These are phyloP conservation scores for Exophiala phaeomuriformis DNA, from an alignment of 2,329 filamentous ascomycete genomes.

Conservation along the genomic window DNA sequence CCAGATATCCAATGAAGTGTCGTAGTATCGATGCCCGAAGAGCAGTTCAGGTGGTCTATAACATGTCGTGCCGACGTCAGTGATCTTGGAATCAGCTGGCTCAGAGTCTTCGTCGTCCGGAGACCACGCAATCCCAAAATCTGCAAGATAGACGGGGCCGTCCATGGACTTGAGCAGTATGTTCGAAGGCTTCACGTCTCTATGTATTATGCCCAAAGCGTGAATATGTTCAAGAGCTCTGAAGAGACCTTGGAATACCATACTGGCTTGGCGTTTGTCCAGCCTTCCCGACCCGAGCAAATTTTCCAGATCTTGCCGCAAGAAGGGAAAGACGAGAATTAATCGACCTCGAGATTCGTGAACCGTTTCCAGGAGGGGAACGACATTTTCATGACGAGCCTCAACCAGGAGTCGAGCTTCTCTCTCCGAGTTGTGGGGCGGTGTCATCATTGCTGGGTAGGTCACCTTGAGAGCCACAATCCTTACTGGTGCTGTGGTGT, in stretches of 20 bases:
- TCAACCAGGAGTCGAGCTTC: conserved; percentile 67
- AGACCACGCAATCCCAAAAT: conserved; percentile 90
- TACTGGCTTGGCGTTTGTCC: conserved; percentile 35
- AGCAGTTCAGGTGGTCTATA: conserved; percentile 87
- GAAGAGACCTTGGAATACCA: conserved; percentile 62
- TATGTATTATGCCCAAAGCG: conserved; percentile 69
- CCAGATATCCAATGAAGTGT: conserved; percentile 76
- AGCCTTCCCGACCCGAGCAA: conserved; percentile 45
- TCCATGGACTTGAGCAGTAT: conserved; percentile 61
- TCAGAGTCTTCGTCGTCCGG: conserved; percentile 55
- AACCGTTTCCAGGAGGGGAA: conserved; percentile 68
- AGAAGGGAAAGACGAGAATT: conserved; percentile 77
- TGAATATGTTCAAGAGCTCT: conserved; percentile 66
- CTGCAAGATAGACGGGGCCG: conserved; percentile 71
- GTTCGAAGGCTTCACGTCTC: conserved; percentile 90
- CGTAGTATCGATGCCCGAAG: conserved; percentile 73
- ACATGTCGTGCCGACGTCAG: conserved; percentile 86
- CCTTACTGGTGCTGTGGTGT: conserved; percentile 31
- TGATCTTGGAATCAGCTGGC: conserved; percentile 61
- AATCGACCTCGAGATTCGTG: conserved; percentile 60
- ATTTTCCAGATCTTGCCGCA: conserved; percentile 64
- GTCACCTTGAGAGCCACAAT: conserved; percentile 79
- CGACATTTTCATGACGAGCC: conserved; percentile 44
- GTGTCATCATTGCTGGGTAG: conserved; percentile 60
- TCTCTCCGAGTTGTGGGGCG: conserved; percentile 73